Percentiles rank a stretch among this genome's conserved stretches.
Evolutionary conservation across 768 basidiomycete species (phyloP).

Genomic region (Imleria badia): DNA sequence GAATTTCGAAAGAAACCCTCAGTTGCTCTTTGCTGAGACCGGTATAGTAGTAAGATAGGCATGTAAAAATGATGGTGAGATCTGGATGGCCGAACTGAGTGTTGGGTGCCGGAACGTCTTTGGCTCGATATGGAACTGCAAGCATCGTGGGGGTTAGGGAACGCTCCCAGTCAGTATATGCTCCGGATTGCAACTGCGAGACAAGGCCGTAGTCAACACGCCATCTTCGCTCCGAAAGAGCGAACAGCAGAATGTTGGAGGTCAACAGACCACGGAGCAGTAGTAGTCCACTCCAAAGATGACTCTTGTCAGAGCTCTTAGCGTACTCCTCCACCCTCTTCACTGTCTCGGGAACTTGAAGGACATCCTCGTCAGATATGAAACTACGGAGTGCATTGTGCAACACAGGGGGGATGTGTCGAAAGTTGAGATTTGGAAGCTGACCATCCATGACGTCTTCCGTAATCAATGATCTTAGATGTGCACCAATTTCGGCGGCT

Average conservation of each 20-base stretch:
- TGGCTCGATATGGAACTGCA: no score
- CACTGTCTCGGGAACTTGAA: neutral
- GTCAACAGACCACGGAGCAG: conserved; percentile 33
- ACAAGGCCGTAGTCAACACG: neutral
- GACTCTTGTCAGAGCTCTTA: no score
- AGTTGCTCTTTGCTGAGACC: conserved; percentile 1
- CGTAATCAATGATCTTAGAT: no score
- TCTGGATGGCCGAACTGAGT: conserved; percentile 38
- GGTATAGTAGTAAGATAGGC: no score
- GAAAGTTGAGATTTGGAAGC: neutral
- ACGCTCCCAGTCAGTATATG: no score
- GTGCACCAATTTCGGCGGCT: neutral
- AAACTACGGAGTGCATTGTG: neutral
- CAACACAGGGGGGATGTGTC: neutral
- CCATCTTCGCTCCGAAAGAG: no score
- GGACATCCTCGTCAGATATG: neutral
- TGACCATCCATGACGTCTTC: neutral
- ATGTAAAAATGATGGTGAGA: conserved; percentile 35
- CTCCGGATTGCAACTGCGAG: conserved; percentile 12
- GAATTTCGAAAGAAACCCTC: neutral
- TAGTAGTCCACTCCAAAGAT: no score
- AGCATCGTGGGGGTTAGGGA: no score
- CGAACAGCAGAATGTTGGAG: conserved; percentile 26
- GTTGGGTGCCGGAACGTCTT: no score
- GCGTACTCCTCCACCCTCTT: no score